These are phyloP conservation scores for Penicillium corylophilum DNA, from an alignment of 2,329 filamentous ascomycete species.

Conservation along the genomic window DNA sequence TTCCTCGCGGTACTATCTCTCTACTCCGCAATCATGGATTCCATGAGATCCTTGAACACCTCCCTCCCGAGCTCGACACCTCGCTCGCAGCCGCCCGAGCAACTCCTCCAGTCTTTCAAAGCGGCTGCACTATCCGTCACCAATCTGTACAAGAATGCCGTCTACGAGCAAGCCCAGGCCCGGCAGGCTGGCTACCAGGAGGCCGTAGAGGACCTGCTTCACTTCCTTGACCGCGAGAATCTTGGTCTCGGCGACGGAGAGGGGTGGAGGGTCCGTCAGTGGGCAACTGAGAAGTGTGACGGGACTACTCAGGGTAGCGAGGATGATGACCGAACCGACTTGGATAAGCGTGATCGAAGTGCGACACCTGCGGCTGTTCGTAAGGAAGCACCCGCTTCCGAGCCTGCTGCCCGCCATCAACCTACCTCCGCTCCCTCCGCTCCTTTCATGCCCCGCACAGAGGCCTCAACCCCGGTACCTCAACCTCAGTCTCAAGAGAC, in stretches of 20 bases:
- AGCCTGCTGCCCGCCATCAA: constrained; percentile 25
- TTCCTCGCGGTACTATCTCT: background rate
- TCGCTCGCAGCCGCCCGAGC: constrained; percentile 49
- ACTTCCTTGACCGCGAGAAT: constrained; percentile 78
- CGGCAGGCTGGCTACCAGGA: constrained; percentile 87
- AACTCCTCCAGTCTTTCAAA: constrained; percentile 84
- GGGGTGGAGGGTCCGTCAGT: constrained; percentile 64
- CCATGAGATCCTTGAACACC: constrained; percentile 63
- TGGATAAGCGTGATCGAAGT: constrained; percentile 39
- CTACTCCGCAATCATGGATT: constrained; percentile 52
- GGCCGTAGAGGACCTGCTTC: constrained; percentile 84
- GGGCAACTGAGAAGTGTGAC: constrained; percentile 53
- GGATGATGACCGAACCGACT: constrained; percentile 45
- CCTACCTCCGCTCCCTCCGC: constrained; percentile 23
- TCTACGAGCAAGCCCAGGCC: constrained; percentile 71
- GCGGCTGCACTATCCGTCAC: constrained; percentile 90
- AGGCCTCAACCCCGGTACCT: constrained; percentile 16
- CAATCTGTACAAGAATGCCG: constrained; percentile 91
- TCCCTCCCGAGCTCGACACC: constrained; percentile 57
- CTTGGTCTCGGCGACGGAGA: constrained; percentile 78
- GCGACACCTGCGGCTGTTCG: constrained; percentile 35
- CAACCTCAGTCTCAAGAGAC: constrained; percentile 26
- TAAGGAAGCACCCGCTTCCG: constrained; percentile 33
- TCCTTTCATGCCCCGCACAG: constrained; percentile 23
- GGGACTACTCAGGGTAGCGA: constrained; percentile 41